Conservation (phyloP, 2,329 filamentous ascomycete genomes). For the Balansia obtecta region DNA sequence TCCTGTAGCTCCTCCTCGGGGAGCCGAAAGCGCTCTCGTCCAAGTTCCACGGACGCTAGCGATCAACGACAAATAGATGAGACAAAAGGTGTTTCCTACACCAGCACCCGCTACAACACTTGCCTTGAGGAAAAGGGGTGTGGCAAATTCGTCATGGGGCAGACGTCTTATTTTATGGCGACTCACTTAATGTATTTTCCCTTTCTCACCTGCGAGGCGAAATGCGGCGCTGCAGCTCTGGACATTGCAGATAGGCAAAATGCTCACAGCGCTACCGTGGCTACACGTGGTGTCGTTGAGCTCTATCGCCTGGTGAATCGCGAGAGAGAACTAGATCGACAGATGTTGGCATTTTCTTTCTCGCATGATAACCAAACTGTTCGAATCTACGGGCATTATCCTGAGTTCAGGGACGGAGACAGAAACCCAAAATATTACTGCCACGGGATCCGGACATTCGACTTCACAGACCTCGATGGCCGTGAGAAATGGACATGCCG, state of each 20-base stretch:
- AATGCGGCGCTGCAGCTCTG: constrained; percentile 25
- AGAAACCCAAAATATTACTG: constrained; percentile 24
- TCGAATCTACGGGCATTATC: constrained; percentile 28
- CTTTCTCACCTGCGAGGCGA: constrained; percentile 35
- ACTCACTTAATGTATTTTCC: constrained; percentile 36
- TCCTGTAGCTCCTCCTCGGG: too few species aligned
- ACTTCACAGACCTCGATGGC: constrained; percentile 14
- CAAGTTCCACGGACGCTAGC: too few species aligned
- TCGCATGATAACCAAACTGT: constrained; percentile 18
- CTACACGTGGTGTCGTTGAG: constrained; percentile 24
- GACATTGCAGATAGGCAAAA: constrained; percentile 27
- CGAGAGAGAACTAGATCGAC: constrained; percentile 23
- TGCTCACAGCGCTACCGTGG: constrained; percentile 27
- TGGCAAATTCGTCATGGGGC: constrained; percentile 18
- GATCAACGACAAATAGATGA: too few species aligned
- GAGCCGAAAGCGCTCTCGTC: too few species aligned
- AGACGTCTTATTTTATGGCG: constrained; percentile 27
- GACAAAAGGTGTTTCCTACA: too few species aligned
- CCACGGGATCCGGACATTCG: constrained; percentile 21
- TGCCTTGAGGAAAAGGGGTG: too few species aligned
- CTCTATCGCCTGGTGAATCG: constrained; percentile 24
- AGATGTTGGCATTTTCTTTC: constrained; percentile 31
- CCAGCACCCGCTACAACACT: too few species aligned
- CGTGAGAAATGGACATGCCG: neutral
- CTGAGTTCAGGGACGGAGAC: constrained; percentile 23